Evolutionary conservation across 169 alveolate genomes (phyloP), one percentile per base, ranked within the genome.

Genomic region (Plasmodium ovale): DNA sequence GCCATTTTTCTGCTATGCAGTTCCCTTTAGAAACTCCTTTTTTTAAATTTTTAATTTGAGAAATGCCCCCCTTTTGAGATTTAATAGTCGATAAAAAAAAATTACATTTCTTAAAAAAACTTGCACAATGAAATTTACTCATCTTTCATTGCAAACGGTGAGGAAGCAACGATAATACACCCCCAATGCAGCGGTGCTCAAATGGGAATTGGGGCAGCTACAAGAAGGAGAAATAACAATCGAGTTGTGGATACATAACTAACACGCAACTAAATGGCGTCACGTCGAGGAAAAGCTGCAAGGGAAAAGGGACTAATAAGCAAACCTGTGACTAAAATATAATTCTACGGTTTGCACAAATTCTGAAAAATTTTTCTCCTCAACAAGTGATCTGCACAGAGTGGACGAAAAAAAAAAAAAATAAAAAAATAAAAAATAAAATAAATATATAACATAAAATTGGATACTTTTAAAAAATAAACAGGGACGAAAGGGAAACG

Each of bases 361-460:
- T 67, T 39, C 53, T 77, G 88, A 77, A 62, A 77, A 42, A 25
- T 27, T 62, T 77, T 77, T 77, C 88, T 49, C 56, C 88, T 77
- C 31, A 77, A 27, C 47, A 77, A 67, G 19, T 77, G 88, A 77
- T 77, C 88, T 77, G 37, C 29, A 67, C 21, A 67, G n/a, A n/a
- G n/a, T n/a, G n/a, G n/a, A n/a, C n/a, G 53, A n/a, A 33, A 35
- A 7, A 49, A 69, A 69, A 49, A 25, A 39, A 29, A 72, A 35
- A 37, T 19, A 54, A 56, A 72, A 72, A 1, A n/a, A 27, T 14
- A 42, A 42, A 25, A 69, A 69, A 12, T 12, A 69, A 44, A 19
- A 69, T 23, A 3, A 51, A 12, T 1, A 21, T 42, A 19, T 16
- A 37, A 16, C 19, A 67, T n/a, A 12, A 67, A 42, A 69, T 3